Percentiles rank a stretch among this genome's conserved stretches.
Evolutionary conservation across 352 stramenopile species (phyloP).

Genomic region (Aphanomyces euteiches): DNA sequence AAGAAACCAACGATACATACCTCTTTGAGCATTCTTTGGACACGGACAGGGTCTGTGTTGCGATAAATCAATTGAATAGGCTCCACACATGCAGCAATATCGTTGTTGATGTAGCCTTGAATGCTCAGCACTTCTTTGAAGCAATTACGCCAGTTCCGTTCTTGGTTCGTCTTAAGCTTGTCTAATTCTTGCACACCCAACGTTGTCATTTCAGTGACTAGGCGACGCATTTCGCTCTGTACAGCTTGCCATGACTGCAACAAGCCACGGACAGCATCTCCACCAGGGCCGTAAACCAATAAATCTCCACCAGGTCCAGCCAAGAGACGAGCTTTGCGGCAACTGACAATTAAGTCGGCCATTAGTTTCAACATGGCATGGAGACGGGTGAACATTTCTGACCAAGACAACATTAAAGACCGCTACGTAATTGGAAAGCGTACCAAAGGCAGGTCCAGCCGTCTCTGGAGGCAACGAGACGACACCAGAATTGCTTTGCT

Average conservation of each 20-base stretch:
- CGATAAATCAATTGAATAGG: slow-evolving; percentile 85
- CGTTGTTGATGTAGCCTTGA: slow-evolving; percentile 76
- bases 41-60: slow-evolving; percentile 69
- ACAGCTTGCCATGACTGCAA: slow-evolving; percentile 82
- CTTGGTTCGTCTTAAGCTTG: slow-evolving; percentile 79
- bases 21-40: slow-evolving; percentile 42
- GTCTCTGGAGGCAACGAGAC: slow-evolving; percentile 63
- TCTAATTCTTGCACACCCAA: slow-evolving; percentile 79
- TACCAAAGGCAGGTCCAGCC: slow-evolving; percentile 46
- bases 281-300: slow-evolving; percentile 77
- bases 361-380: slow-evolving; percentile 77
- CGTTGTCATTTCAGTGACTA: slow-evolving; percentile 72
- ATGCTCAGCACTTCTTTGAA: slow-evolving; percentile 81
- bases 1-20: neutral
- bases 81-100: slow-evolving; percentile 79
- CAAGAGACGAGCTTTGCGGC: slow-evolving; percentile 73
- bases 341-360: slow-evolving; percentile 77
- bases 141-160: slow-evolving; percentile 80
- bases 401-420: neutral
- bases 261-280: slow-evolving; percentile 71
- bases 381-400: slow-evolving; percentile 66
- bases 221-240: slow-evolving; percentile 57
- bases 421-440: neutral
- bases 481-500: slow-evolving; percentile 69
- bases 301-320: slow-evolving; percentile 75